A percentile compares a stretch with the other conserved stretches of the same genome.
phyloP scores from a whole-genome alignment of 2,329 filamentous ascomycete species.

The Arthrobotrys pseudoclavata region DNA sequence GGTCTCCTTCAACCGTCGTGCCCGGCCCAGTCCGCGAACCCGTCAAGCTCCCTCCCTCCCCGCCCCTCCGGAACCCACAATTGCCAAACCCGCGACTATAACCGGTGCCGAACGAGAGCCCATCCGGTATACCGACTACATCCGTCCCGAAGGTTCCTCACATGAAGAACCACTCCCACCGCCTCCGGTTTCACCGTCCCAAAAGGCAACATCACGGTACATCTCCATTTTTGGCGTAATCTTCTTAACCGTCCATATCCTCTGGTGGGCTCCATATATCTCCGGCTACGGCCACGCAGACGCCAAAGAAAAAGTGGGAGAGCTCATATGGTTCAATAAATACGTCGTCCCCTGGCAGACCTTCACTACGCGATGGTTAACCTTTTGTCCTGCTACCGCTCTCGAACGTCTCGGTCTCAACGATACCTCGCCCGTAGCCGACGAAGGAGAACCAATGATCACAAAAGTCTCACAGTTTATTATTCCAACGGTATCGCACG shows the following conservation, averaged over 20 bases:
- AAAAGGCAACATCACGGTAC: constrained; percentile 44
- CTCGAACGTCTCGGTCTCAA: constrained; percentile 37
- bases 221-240: constrained; percentile 37
- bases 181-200: constrained; percentile 14
- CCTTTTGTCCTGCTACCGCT: constrained; percentile 10
- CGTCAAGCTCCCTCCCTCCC: constrained; percentile 42
- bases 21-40: constrained; percentile 28
- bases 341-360: constrained; percentile 39
- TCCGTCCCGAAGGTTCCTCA: constrained; percentile 25
- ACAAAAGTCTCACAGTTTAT: constrained; percentile 40
- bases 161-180: constrained; percentile 5
- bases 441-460: neutral
- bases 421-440: neutral
- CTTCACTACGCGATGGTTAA: constrained; percentile 35
- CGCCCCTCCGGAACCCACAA: constrained; percentile 40
- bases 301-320: neutral
- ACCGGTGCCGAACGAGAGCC: constrained; percentile 49
- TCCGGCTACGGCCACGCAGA: neutral
- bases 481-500: constrained; percentile 39
- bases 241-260: constrained; percentile 30
- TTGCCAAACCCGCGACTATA: constrained; percentile 47
- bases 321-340: constrained; percentile 23
- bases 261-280: constrained; percentile 32
- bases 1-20: constrained; percentile 37
- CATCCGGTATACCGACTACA: constrained; percentile 51